These are phyloP conservation scores for Akanthomyces dipterigenus DNA, from an alignment of 2,329 filamentous ascomycete species.

Conservation along the genomic window DNA sequence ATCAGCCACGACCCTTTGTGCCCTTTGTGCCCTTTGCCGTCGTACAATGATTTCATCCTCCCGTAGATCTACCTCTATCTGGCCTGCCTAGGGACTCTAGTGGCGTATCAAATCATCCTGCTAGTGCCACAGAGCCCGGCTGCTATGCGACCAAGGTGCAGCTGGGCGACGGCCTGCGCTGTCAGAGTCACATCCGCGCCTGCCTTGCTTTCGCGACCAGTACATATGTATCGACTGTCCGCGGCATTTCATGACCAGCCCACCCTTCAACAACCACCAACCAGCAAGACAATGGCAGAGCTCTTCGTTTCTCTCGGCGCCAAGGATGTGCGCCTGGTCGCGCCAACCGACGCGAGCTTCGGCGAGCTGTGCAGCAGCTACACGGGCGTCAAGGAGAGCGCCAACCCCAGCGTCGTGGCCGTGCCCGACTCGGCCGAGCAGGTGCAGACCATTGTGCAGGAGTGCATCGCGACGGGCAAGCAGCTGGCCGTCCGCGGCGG, in stretches of 20 bases:
- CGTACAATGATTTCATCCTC: background rate
- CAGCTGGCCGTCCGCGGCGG: slow-evolving; percentile 12
- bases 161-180: background rate
- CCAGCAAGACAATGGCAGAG: background rate
- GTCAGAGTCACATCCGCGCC: background rate
- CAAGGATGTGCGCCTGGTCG: background rate
- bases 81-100: background rate
- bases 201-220: background rate
- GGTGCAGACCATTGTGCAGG: background rate
- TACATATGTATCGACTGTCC: background rate
- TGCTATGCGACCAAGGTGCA: slow-evolving; percentile 3
- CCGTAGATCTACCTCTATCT: background rate
- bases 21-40: background rate
- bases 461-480: background rate
- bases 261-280: background rate
- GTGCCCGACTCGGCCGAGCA: slow-evolving; percentile 1
- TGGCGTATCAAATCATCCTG: background rate
- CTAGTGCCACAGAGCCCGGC: background rate
- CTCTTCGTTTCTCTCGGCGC: background rate
- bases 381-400: background rate
- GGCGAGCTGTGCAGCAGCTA: slow-evolving; percentile 2
- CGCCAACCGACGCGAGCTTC: background rate
- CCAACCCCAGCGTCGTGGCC: slow-evolving; percentile 1
- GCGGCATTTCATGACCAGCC: background rate
- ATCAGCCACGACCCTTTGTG: background rate